Base-by-base conservation (phyloP, 352 stramenopile genomes). In the Halophytophthora batemanensis region DNA sequence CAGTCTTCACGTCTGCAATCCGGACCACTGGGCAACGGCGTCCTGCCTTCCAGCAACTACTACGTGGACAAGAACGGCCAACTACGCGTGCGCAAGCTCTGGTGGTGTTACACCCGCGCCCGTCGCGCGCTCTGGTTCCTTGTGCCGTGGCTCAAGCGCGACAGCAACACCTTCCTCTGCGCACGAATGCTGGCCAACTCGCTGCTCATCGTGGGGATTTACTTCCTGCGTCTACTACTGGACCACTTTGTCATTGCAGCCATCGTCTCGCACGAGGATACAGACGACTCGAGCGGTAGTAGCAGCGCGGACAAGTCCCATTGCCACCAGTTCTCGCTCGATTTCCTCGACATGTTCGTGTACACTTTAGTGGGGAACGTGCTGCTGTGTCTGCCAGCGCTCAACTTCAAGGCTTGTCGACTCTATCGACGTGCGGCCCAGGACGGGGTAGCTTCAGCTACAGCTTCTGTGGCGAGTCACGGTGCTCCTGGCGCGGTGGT, bases 91-190 rank as follows among this genome's bases (percentile, higher is more conserved):
- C 65, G 72, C 8, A 69, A 71, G 18, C 51, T 74, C 39, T 87
- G 79, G 79, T 82, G 70, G 70, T 63, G 69, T 25, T 87, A 84
- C 48, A 84, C 61, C 39, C 57, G 66, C 10, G n/a, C 76, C 14
- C 60, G 74, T 8, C 65, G 75, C 13, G 39, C 83, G 25, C 23
- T 80, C 29, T 70, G 63, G 49, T 64, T 67, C 37, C 35, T 93
- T 3, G 49, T 90, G 22, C 77, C 59, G 55, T 64, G 76, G 42
- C 75, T 88, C 47, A 83, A 86, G 45, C 58, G 63, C 46, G 79
- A 90, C 59, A 79, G 74, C 71, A 93, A 93, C 53, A 90, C 77
- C 52, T 93, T 86, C 33, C 58, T 90, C 44, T 79, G 79, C 48
- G 69, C 75, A 1, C 51, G 67, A 15, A 87, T 93, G 77, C 70